Conservation (phyloP, 805 yeast species). For the Sugiyamaella valdiviana region DNA sequence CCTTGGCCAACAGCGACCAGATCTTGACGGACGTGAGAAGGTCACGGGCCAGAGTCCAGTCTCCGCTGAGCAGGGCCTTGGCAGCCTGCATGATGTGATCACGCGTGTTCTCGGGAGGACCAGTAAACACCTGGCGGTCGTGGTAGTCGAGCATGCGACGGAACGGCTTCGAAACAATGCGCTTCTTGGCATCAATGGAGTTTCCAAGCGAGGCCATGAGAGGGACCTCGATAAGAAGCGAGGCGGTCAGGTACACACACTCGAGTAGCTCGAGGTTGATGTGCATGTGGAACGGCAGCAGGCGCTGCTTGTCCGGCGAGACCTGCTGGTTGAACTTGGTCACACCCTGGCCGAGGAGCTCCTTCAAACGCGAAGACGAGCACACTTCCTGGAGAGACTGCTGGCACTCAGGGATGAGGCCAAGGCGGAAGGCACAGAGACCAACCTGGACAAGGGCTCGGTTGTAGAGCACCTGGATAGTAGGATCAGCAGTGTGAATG, state of each 20-base stretch:
- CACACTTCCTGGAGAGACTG: constrained; percentile 84
- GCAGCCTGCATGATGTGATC: constrained; percentile 93
- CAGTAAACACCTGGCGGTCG: constrained; percentile 90
- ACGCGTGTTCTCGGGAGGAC: constrained; percentile 95
- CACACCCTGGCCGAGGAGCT: constrained; percentile 87
- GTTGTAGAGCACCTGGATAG: constrained; percentile 87
- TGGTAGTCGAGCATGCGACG: constrained; percentile 86
- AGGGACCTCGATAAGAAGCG: constrained; percentile 88
- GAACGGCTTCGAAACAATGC: constrained; percentile 72
- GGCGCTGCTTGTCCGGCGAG: constrained; percentile 58
- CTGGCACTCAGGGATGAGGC: constrained; percentile 78
- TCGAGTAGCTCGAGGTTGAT: constrained; percentile 92
- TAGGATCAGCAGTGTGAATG: constrained; percentile 77
- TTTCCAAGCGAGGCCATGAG: constrained; percentile 67
- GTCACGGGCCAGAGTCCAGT: constrained; percentile 75
- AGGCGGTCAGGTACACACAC: constrained; percentile 85
- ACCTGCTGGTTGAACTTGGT: constrained; percentile 53
- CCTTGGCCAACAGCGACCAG: constrained; percentile 76
- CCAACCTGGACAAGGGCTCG: constrained; percentile 95
- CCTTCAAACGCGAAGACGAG: constrained; percentile 79
- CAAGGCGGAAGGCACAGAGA: constrained; percentile 87
- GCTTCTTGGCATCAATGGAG: constrained; percentile 50
- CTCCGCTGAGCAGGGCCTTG: constrained; percentile 76
- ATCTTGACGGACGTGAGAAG: constrained; percentile 71
- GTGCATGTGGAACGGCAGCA: constrained; percentile 97